These are phyloP conservation scores for Abelmoschus esculentus DNA, from an alignment of 345 rosid genomes.

Conservation along the genomic window DNA sequence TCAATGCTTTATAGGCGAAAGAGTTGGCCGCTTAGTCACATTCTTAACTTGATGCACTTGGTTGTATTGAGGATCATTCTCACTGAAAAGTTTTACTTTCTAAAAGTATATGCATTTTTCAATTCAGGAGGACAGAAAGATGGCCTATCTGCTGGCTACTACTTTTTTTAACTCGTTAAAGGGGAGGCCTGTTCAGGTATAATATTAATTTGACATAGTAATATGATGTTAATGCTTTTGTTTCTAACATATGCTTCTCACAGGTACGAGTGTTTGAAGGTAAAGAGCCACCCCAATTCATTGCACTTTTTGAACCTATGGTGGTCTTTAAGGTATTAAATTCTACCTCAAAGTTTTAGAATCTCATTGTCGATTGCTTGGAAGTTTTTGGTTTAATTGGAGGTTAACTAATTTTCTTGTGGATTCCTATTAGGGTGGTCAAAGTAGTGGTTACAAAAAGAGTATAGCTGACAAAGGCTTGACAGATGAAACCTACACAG, in stretches of 20 bases:
- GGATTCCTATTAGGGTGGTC: conserved; percentile 60
- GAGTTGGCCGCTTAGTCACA: neutral
- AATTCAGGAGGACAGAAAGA: conserved; percentile 79
- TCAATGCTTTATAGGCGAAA: neutral
- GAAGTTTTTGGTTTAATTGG: conserved; percentile 6
- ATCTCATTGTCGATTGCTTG: conserved; percentile 4
- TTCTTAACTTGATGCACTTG: neutral
- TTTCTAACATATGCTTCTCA: conserved; percentile 24
- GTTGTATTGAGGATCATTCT: neutral
- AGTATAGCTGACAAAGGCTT: conserved; percentile 51
- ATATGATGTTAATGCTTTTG: conserved; percentile 9
- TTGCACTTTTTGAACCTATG: conserved; percentile 89
- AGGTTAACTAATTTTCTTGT: conserved; percentile 5
- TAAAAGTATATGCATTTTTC: conserved; percentile 1
- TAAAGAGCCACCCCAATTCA: conserved; percentile 91
- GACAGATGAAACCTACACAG: conserved; percentile 57
- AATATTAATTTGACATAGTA: conserved; percentile 13
- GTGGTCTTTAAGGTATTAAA: conserved; percentile 72
- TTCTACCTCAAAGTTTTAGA: conserved; percentile 9
- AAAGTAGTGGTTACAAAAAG: conserved; percentile 81
- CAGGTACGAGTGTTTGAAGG: conserved; percentile 86
- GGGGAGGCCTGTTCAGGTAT: conserved; percentile 94
- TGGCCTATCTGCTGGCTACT: conserved; percentile 60
- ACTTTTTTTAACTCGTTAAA: conserved; percentile 71
- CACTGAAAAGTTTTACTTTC: neutral